Base-by-base conservation (phyloP, 805 yeast species). In the Suhomyces sp. region DNA sequence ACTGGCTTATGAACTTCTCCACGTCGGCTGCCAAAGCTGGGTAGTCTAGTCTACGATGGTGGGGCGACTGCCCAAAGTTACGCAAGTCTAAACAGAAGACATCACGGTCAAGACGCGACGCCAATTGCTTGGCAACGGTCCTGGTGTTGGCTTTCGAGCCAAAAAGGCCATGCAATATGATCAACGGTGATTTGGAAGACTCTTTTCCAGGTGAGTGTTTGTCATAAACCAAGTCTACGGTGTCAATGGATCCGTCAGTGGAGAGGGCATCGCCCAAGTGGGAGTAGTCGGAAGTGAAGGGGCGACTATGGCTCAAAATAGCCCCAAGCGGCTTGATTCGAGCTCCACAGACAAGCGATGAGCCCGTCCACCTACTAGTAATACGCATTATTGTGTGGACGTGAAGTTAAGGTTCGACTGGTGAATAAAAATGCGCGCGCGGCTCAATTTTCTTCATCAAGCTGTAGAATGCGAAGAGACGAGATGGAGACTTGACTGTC, bases 51-150 rank as follows among this genome's bases (percentile, higher is more conserved):
- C 87, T 72, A 0, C 68, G 63, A n/a, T 62, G 65, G 60, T 88
- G 96, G 1, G 97, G 97, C 1, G 97, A 88, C n/a, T 79, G 84
- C 1, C 99, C 99, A 66, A 92, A 97, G 69, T 94, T 92, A 55
- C 99, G 76, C 54, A 92, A 74, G 66, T 93, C 98, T 15, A 87
- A 63, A 58, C 89, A 80, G 63, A 80, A 86, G 3, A 87, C 83
- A 55, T 85, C 85, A 45, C 90, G 70, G 24, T 73, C 66, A 54
- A 87, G 63, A 10, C 63, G 58, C 19, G 67, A 68, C 13, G 82
- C 78, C 33, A 87, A 66, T 49, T 75, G 78, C 61, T 81, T 82
- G 8, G 90, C 88, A n/a, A 92, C 89, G 0, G 90, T 76, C 54
- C 97, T 73, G 62, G 89, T 90, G 68, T 91, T 93, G n/a, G 80